Base-by-base conservation (phyloP, 1,284 basidiomycete species). In the Microbotryum intermedium region DNA sequence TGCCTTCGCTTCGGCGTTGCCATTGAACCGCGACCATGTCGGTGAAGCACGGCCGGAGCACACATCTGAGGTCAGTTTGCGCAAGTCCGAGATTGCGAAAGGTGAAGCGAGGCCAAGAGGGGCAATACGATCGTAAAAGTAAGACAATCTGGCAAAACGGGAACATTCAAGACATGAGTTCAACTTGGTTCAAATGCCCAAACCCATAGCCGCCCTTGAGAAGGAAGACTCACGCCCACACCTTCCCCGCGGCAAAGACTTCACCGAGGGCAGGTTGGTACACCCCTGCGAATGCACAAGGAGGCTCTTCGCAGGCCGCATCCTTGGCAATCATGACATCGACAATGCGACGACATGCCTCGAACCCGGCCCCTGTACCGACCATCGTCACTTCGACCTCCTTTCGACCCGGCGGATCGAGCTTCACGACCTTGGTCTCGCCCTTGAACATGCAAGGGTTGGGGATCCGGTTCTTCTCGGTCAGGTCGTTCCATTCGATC, bases 251-350 rank as follows among this genome's bases (percentile, higher is more conserved):
- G 11, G 67, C 69, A 82, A 97, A 97, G 6, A 89, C 87, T 66
- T 94, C 87, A 66, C 89, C 80, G 29, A 97, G 80, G n/a, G 87
- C 87, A 1, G 94, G 95, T 74, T 97, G 94, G 78, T 98, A 97
- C 29, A 97, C 90, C 43, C 94, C 94, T 69, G 90, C 87, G 78
- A 98, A 98, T 2, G 93, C 91, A 75, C 94, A 98, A 0, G 92
- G 92, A 74, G 88, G 89, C 69, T 85, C 79, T 70, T 85, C 83
- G 76, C 95, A 97, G 54, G 91, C 81, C 83, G 91, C 85, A 71
- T 98, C 90, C 78, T 98, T 98, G 53, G 90, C 91, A 82, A 98
- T 86, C 66, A 95, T 88, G 60, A 97, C 80, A 76, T 95, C 85
- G 50, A 97, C 79, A 8, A 97, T 75, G 51, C 88, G 79, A 65